Percentiles rank a stretch among this genome's conserved stretches.
Conservation (phyloP, 331 rosid genomes). For the Erythrophleum ivorense region DNA sequence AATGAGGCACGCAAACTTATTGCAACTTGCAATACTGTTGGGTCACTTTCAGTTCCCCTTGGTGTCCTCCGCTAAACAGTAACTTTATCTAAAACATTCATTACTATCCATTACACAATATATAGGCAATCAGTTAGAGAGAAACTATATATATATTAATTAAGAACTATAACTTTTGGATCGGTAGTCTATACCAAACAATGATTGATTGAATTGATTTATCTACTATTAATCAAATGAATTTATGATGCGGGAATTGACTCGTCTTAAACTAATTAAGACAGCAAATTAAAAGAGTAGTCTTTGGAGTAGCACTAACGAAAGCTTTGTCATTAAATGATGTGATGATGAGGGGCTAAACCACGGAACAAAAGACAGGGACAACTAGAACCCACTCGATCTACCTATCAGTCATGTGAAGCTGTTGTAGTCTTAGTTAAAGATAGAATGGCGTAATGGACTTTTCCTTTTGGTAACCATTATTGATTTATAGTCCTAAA, state of each 20-base stretch:
- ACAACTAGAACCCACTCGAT: background rate
- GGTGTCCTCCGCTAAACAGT: background rate
- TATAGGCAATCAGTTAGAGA: background rate
- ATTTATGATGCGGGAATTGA: background rate
- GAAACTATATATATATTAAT: background rate
- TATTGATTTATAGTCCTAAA: background rate
- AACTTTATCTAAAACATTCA: background rate
- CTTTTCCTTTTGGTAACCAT: slow-evolving; percentile 4
- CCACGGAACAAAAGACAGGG: slow-evolving; percentile 13
- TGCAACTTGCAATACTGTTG: background rate
- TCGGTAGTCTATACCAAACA: background rate
- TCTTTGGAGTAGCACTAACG: background rate
- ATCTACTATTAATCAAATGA: background rate
- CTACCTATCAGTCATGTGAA: background rate
- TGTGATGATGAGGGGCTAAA: background rate
- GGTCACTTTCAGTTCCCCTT: slow-evolving; percentile 15
- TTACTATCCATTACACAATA: background rate
- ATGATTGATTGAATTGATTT: background rate
- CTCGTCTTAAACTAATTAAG: background rate
- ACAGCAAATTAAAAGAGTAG: background rate
- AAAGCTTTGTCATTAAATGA: background rate
- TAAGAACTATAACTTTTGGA: background rate
- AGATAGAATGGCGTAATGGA: slow-evolving; percentile 42
- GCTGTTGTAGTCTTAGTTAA: background rate
- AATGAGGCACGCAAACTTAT: background rate